Percentiles rank a stretch among this genome's conserved stretches.
These are phyloP conservation scores for Blastobotrys chiropterorum DNA, from an alignment of 805 yeast species.

Conservation along the genomic window DNA sequence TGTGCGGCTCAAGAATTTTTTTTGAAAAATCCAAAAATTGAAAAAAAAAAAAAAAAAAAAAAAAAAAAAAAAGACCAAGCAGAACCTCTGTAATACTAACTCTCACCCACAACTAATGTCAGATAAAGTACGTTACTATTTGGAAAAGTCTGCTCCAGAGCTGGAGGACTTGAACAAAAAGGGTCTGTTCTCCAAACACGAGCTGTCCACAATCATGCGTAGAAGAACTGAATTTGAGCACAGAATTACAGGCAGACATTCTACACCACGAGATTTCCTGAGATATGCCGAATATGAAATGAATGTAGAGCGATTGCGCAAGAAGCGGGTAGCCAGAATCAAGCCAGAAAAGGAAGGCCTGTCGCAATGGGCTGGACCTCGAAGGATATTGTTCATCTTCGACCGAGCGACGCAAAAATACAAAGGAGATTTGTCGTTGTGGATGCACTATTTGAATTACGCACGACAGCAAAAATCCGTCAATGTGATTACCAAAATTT, in stretches of 20 bases:
- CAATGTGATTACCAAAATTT: conserved; percentile 44
- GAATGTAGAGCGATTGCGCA: conserved; percentile 70
- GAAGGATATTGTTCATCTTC: conserved; percentile 74
- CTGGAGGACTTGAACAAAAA: conserved; percentile 78
- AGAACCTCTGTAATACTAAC: not conserved
- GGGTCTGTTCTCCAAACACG: conserved; percentile 76
- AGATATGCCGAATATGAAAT: conserved; percentile 75
- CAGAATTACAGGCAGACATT: conserved; percentile 75
- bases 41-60: not conserved
- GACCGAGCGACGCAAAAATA: conserved; percentile 77
- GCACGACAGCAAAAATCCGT: conserved; percentile 31
- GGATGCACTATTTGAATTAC: conserved; percentile 70
- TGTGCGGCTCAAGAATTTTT: no score
- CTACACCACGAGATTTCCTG: conserved; percentile 68
- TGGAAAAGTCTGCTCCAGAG: conserved; percentile 67
- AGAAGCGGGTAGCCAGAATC: conserved; percentile 61
- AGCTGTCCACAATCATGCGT: conserved; percentile 79
- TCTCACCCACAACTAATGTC: conserved; percentile 34
- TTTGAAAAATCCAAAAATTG: not conserved
- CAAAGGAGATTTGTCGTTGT: conserved; percentile 68
- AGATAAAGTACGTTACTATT: conserved; percentile 49
- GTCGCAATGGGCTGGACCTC: conserved; percentile 81
- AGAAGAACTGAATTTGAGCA: conserved; percentile 95
- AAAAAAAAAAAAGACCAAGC: no score
- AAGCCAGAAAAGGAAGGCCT: conserved; percentile 37